Conservation (phyloP, 2,329 filamentous ascomycete genomes). For the Rhynchosporium graminicola region DNA sequence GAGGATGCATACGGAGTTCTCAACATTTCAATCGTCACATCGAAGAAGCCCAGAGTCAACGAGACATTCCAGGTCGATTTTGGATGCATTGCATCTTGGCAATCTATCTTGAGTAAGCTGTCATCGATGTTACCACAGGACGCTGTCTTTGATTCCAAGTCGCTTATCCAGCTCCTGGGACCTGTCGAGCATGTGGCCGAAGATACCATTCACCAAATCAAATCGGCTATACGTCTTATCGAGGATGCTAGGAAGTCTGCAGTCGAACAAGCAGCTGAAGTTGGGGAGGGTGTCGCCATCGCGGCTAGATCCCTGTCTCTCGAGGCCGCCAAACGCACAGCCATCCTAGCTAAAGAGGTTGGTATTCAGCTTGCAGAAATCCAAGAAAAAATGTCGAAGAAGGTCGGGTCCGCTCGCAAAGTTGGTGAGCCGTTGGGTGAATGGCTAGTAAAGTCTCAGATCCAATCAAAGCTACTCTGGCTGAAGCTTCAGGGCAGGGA, state of each 20-base stretch:
- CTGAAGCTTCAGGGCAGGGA: slow-evolving; percentile 53
- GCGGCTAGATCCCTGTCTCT: slow-evolving; percentile 33
- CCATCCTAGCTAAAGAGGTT: slow-evolving; percentile 36
- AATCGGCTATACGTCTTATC: slow-evolving; percentile 27
- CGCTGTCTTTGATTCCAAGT: slow-evolving; percentile 23
- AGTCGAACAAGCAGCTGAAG: slow-evolving; percentile 29
- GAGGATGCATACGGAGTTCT: slow-evolving; percentile 59
- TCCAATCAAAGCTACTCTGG: slow-evolving; percentile 59
- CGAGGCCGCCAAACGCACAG: slow-evolving; percentile 37
- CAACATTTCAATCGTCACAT: slow-evolving; percentile 59
- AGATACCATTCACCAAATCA: slow-evolving; percentile 29
- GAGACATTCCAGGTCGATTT: slow-evolving; percentile 64
- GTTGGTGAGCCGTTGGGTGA: slow-evolving; percentile 47
- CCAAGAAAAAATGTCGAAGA: slow-evolving; percentile 41
- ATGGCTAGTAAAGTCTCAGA: slow-evolving; percentile 53
- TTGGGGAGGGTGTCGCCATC: slow-evolving; percentile 27
- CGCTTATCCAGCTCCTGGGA: slow-evolving; percentile 27
- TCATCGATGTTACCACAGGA: slow-evolving; percentile 31
- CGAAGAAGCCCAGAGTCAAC: slow-evolving; percentile 59
- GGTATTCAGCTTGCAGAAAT: slow-evolving; percentile 37
- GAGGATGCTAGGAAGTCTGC: slow-evolving; percentile 32
- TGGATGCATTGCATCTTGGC: slow-evolving; percentile 42
- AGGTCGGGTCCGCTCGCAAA: slow-evolving; percentile 42
- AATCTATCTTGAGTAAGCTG: slow-evolving; percentile 33
- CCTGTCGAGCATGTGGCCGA: slow-evolving; percentile 30